phyloP scores from a whole-genome alignment of 73 alveolate genomes.

The Tetrahymena borealis region DNA sequence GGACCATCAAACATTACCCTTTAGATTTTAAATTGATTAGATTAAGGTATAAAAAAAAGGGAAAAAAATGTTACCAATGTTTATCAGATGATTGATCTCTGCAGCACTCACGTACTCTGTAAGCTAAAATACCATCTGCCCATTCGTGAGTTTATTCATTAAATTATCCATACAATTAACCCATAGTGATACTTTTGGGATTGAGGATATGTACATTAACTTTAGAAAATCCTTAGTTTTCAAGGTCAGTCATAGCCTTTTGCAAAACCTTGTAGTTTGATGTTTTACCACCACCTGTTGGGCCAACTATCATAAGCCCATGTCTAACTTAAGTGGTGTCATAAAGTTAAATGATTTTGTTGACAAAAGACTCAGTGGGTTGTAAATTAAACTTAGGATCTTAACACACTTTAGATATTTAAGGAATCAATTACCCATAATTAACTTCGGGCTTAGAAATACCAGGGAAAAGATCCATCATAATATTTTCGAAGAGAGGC shows the following conservation, averaged over 20 bases:
- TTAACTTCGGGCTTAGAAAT: constrained; percentile 62
- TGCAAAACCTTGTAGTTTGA: constrained; percentile 89
- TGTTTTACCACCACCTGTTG: constrained; percentile 99
- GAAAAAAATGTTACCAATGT: too few species aligned
- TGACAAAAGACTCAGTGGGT: constrained; percentile 23
- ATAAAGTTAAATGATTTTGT: constrained; percentile 18
- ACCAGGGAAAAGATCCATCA: constrained; percentile 53
- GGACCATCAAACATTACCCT: constrained; percentile 97
- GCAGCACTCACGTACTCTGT: constrained; percentile 44
- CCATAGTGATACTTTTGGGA: constrained; percentile 98
- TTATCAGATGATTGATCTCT: constrained; percentile 61
- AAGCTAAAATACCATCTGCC: constrained; percentile 92
- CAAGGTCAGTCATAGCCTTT: constrained; percentile 83
- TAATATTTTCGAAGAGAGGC: constrained; percentile 49
- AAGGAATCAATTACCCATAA: constrained; percentile 72
- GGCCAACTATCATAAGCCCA: constrained; percentile 99
- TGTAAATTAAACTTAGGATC: constrained; percentile 39
- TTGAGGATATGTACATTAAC: constrained; percentile 86
- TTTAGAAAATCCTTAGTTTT: constrained; percentile 45
- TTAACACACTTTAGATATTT: constrained; percentile 8
- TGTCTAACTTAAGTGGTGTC: constrained; percentile 96
- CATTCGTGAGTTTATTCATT: constrained; percentile 98
- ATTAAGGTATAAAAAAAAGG: too few species aligned
- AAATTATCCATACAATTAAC: constrained; percentile 93
- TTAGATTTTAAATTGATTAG: constrained; percentile 56